Evolutionary conservation across 768 basidiomycete species (phyloP), one percentile per base, ranked within the genome.

Genomic region (Trametes sanguinea): DNA sequence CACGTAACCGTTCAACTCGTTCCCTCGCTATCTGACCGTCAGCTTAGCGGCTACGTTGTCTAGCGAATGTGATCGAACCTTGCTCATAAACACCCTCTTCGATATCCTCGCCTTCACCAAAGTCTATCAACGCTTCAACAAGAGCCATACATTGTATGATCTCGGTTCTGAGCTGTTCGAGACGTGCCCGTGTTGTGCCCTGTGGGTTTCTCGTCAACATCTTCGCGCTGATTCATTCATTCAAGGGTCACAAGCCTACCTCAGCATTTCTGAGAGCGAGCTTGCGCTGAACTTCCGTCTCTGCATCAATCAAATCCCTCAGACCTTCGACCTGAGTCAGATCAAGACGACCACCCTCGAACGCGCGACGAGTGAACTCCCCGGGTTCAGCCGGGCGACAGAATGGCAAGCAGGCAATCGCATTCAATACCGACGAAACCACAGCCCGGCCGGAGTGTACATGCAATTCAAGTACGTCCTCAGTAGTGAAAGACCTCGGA

Each of bases 71-170:
- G 27, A 10, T 45, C 74, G 4, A 57, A 90, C 94, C 91, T 76
- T 83, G 78, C 9, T 87, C 87, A 65, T 84, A 86, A 17, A 93
- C 85, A 8, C 82, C 87, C n/a, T 89, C 89, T 69, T 95, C 93
- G 43, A 95, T 83, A 39, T 92, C 90, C 69, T 95, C 94, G 13
- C 88, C 90, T 75, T 97, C 94, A 6, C 92, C 92, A 73, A 95
- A 97, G 72, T 96, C 94, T 56, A 97, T 95, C 17, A 95, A 75
- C 1, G 94, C 95, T 74, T 97, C 95, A 4, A 93, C 79, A 63
- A 86, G 81, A 10, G 94, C 86, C 22, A 94, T 82, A 52, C 88
- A 89, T 32, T 83, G 78, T 27, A 96, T 83, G 16, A 92, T 86
- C 11, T 85, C 81, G 6, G 74, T 73, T 55, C 94, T 78, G 51